Evolutionary conservation across 345 rosid genomes (phyloP).

Genomic region (Salix arbutifolia): DNA sequence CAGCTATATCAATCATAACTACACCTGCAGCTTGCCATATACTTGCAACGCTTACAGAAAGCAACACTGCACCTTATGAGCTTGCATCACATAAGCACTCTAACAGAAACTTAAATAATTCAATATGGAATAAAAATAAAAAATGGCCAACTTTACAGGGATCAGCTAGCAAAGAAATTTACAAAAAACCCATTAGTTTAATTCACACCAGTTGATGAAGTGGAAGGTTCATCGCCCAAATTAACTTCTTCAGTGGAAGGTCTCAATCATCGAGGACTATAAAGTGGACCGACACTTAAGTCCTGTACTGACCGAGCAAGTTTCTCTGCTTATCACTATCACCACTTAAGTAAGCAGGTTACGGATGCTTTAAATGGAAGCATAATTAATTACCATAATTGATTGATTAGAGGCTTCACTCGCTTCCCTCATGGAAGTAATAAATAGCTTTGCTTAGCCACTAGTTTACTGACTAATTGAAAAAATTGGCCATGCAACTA

Average conservation of each 20-base stretch:
- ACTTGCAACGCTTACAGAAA: conserved; percentile 4
- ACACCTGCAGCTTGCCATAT: neutral
- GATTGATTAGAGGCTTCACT: conserved; percentile 25
- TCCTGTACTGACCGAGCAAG: conserved; percentile 1
- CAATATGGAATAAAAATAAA: neutral
- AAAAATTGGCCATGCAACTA: neutral
- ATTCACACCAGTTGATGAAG: neutral
- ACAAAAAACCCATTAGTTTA: neutral
- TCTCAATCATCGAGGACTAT: neutral
- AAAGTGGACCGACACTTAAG: conserved; percentile 12
- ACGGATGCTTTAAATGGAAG: conserved; percentile 30
- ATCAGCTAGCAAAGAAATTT: neutral
- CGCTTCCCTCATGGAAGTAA: conserved; percentile 15
- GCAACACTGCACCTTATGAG: conserved; percentile 14
- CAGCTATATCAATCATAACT: too few species aligned
- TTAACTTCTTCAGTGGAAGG: neutral
- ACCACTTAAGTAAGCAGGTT: conserved; percentile 18
- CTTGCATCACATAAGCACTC: neutral
- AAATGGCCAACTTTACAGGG: neutral
- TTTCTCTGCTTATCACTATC: conserved; percentile 16
- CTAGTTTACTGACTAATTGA: conserved; percentile 11
- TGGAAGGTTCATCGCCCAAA: conserved; percentile 10
- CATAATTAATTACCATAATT: conserved; percentile 19
- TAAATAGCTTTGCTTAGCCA: conserved; percentile 16
- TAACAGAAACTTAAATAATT: neutral